A percentile compares a stretch with the other conserved stretches of the same genome.
These are phyloP conservation scores for Mucor racemosus DNA, from an alignment of 371 early-diverging fungal species.

Conservation along the genomic window DNA sequence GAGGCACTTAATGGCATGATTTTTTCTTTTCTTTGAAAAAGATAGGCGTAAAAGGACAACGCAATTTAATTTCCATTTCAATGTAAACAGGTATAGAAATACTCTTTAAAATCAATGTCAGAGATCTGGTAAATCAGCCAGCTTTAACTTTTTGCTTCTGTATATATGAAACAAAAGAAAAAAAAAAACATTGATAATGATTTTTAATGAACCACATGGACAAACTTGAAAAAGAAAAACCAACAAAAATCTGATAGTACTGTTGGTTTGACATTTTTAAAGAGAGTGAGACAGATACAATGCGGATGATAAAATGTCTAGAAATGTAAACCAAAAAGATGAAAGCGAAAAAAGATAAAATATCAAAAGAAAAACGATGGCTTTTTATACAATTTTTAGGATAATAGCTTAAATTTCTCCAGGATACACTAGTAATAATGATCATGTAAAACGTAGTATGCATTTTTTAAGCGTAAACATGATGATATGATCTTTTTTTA, in stretches of 20 bases:
- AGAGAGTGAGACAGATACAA: neutral
- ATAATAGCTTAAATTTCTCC: neutral
- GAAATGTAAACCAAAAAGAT: neutral
- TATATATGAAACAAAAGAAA: too few species aligned
- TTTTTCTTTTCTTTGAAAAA: too few species aligned
- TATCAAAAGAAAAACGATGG: neutral
- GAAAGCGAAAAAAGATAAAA: neutral
- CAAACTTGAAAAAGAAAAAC: neutral
- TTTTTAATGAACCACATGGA: neutral
- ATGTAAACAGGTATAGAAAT: too few species aligned
- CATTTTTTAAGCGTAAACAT: neutral
- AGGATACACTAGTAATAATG: neutral
- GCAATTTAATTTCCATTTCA: too few species aligned
- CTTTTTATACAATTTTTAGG: neutral
- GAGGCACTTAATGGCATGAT: too few species aligned
- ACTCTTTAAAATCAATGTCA: too few species aligned
- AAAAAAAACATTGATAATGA: neutral
- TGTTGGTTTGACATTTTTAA: conserved; percentile 3
- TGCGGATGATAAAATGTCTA: neutral
- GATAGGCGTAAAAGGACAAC: too few species aligned
- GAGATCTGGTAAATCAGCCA: too few species aligned
- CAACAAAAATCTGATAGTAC: neutral
- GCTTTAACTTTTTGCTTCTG: too few species aligned
- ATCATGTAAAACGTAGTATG: neutral
- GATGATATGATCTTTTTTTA: neutral